Conservation (phyloP, 2,329 filamentous ascomycete species). For the Escovopsis sp. region DNA sequence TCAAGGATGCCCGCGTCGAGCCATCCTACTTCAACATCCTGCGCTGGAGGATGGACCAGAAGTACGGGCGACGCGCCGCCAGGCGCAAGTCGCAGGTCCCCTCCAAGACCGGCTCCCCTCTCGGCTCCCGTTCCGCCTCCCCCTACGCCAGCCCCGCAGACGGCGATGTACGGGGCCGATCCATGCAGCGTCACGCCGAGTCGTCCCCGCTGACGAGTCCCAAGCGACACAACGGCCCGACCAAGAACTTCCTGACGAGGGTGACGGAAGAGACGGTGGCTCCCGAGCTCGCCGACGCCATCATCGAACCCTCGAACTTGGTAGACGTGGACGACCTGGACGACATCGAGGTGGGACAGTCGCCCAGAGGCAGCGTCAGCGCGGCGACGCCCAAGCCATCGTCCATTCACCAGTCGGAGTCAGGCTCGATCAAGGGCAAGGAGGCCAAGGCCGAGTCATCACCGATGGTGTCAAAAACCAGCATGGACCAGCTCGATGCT, state of each 20-base stretch:
- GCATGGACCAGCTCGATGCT: constrained; percentile 28
- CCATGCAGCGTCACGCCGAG: constrained; percentile 52
- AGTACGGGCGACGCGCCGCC: constrained; percentile 55
- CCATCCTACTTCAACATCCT: constrained; percentile 90
- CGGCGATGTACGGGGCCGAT: constrained; percentile 50
- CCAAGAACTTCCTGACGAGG: constrained; percentile 55
- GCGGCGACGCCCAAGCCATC: constrained; percentile 17
- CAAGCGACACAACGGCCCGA: constrained; percentile 44
- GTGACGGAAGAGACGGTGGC: constrained; percentile 52
- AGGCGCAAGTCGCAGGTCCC: constrained; percentile 39
- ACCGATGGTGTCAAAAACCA: constrained; percentile 17
- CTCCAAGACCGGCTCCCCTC: constrained; percentile 27
- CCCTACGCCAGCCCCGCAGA: constrained; percentile 52
- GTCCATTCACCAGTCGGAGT: constrained; percentile 18
- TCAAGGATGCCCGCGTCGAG: constrained; percentile 78
- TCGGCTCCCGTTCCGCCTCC: constrained; percentile 33
- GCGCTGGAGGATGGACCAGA: constrained; percentile 90
- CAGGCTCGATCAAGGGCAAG: constrained; percentile 22
- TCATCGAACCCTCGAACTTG: constrained; percentile 31
- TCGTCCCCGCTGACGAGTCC: constrained; percentile 49
- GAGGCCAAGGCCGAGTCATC: constrained; percentile 19
- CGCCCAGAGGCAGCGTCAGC: constrained; percentile 32
- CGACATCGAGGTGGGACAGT: constrained; percentile 17
- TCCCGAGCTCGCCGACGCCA: constrained; percentile 22
- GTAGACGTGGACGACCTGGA: constrained; percentile 43